Base-by-base conservation (phyloP, 495 filamentous ascomycete genomes). In the Aeminium ludgeri region DNA sequence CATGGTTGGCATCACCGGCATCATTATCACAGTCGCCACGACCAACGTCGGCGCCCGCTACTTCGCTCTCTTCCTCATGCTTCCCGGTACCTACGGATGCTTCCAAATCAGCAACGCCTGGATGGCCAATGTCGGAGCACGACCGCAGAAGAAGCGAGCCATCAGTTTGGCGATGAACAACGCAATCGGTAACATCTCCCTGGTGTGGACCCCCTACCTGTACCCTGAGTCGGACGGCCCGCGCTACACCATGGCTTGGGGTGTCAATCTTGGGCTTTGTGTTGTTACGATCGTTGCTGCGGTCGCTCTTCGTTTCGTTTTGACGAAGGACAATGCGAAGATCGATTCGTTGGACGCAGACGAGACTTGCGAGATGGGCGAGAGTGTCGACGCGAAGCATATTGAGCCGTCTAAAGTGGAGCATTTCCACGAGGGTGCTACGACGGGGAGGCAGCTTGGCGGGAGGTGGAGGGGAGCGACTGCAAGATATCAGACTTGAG, bases 91-190 rank as follows among this genome's bases (percentile, higher is more conserved):
- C 3, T 40, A 28, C 18, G 15, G 20, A 7, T 18, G 18, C n/a
- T 40, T 40, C 37, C 31, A 33, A 12, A 33, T 33, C 31, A 33
- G 31, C 31, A 34, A 34, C 30, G 39, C 39, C 12, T 42, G 39
- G 28, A 42, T 42, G 39, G 30, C 28, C 17, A 42, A 42, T 16
- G 32, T 34, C 20, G 30, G 25, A 2, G 39, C 30, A 5, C 28
- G 39, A 4, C 30, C 30, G 6, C 39, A 42, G 39, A 42, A 34
- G 30, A 42, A 42, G 39, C 39, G 30, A 5, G 30, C 30, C n/a
- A 42, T 42, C 20, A 30, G 27, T 11, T 30, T 42, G 11, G 39
- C 39, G 28, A 42, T 42, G 39, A 42, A 42, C 30, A 34, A 42
- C 20, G 39, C 39, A 2, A 19, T 42, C 8, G 28, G 39, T 4